Evolutionary conservation across 306 rosid genomes (phyloP), one percentile per base, ranked within the genome.

Genomic region (Styphnolobium japonicum): DNA sequence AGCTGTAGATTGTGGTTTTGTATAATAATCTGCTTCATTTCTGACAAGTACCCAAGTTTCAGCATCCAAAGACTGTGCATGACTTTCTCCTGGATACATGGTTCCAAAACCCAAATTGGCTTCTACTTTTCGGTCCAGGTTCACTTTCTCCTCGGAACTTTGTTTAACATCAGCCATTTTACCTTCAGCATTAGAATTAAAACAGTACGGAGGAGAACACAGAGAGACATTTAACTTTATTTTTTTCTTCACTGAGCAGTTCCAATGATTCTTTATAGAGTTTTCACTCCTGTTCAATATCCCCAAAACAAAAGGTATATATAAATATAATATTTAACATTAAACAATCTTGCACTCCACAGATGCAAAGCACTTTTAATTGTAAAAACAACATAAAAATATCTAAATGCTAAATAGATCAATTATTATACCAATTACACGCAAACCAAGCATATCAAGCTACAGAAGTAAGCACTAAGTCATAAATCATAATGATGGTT

Each of bases 181-280:
- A 37, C 55, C 62, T 52, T 55, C 73, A 0, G 14, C 33, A 16
- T 5, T 18, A 23, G 21, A 37, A 48, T 57, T 37, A n/a, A 2
- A 19, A n/a, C 7, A 25, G 39, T 51, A 29, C 15, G 3, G 21
- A 60, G 76, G 46, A 40, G 14, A 2, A 18, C 1, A 10, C n/a
- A 48, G 6, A 19, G 51, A 58, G 14, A 45, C 40, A n/a, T 8
- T 42, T 11, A 27, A 29, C n/a, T 62, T 45, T 27, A 40, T 7
- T 66, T 53, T 87, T 67, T 78, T 87, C 85, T 51, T 82, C 62
- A 79, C 12, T 5, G 86, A 74, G 75, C 83, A 81, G 62, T 84
- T 87, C 90, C 86, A 87, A 31, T 81, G 71, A 57, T 87, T 84
- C 65, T 87, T 87, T 46, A 87, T 87, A 19, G 83, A 31, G 64